phyloP scores from a whole-genome alignment of 139 green algal species.

The Chlorella sp. region DNA sequence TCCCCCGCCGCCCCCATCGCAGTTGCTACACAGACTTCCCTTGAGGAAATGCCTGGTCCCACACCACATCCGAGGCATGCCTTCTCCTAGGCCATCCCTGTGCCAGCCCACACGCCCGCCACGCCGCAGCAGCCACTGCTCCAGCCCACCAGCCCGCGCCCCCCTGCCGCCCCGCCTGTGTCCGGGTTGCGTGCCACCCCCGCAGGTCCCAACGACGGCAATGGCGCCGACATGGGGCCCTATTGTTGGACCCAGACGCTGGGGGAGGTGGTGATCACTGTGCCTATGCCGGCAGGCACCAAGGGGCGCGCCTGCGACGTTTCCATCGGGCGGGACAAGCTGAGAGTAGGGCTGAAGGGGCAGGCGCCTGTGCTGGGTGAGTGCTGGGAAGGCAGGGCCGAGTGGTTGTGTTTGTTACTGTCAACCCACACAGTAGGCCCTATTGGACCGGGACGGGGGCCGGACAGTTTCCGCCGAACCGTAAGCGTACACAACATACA shows the following conservation, averaged over 20 bases:
- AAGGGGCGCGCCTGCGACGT: conserved; percentile 64
- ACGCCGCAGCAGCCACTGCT: neutral
- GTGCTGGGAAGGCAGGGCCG: neutral
- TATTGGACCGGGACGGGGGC: too few species aligned
- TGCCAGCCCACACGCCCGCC: neutral
- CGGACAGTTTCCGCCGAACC: too few species aligned
- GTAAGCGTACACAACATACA: too few species aligned
- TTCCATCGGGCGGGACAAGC: conserved; percentile 69
- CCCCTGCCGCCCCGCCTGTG: neutral
- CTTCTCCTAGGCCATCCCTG: neutral
- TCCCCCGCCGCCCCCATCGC: too few species aligned
- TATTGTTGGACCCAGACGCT: conserved; percentile 97
- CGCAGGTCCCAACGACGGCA: conserved; percentile 83
- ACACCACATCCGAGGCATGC: neutral
- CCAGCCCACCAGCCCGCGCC: neutral
- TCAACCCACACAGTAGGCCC: too few species aligned
- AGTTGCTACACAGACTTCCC: too few species aligned
- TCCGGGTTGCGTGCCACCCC: too few species aligned
- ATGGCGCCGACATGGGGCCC: conserved; percentile 84
- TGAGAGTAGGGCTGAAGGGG: conserved; percentile 71
- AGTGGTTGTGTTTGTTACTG: too few species aligned
- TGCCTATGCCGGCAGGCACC: conserved; percentile 85
- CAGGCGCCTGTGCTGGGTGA: conserved; percentile 44
- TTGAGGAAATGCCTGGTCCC: too few species aligned
- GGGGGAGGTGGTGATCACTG: conserved; percentile 77